phyloP scores from a whole-genome alignment of 1,284 basidiomycete species.

The Pseudozyma thailandica region DNA sequence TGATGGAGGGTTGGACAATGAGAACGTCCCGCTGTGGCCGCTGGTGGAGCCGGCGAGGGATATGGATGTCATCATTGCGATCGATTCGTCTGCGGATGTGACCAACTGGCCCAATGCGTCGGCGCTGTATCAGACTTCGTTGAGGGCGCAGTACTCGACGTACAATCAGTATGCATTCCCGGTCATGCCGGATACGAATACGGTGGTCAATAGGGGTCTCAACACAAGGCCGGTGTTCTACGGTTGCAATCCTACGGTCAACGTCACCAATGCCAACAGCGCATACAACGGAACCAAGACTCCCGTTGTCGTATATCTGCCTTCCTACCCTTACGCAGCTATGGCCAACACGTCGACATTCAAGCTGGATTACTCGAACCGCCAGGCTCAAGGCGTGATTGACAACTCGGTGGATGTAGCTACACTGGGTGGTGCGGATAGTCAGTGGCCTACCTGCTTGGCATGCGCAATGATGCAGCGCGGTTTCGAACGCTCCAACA shows the following conservation, averaged over 20 bases:
- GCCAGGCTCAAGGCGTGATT: slow-evolving; percentile 52
- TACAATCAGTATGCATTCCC: slow-evolving; percentile 68
- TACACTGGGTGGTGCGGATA: slow-evolving; percentile 54
- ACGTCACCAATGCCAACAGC: slow-evolving; percentile 53
- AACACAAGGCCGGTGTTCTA: slow-evolving; percentile 80
- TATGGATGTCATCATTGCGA: slow-evolving; percentile 77
- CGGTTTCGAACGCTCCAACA: slow-evolving; percentile 54
- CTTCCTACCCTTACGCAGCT: slow-evolving; percentile 70
- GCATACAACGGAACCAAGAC: slow-evolving; percentile 64
- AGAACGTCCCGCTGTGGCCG: slow-evolving; percentile 77
- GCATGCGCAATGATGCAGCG: slow-evolving; percentile 60
- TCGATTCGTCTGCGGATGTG: slow-evolving; percentile 75
- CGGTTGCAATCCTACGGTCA: slow-evolving; percentile 73
- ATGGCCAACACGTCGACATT: slow-evolving; percentile 59
- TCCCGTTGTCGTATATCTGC: slow-evolving; percentile 70
- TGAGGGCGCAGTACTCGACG: slow-evolving; percentile 31
- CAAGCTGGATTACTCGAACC: slow-evolving; percentile 67
- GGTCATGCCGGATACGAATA: slow-evolving; percentile 70
- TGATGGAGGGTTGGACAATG: slow-evolving; percentile 60
- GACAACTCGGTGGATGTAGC: slow-evolving; percentile 63
- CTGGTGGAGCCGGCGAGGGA: slow-evolving; percentile 75
- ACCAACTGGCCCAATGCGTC: slow-evolving; percentile 76
- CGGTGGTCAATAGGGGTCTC: slow-evolving; percentile 75
- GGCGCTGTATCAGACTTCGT: slow-evolving; percentile 68
- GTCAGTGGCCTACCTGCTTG: slow-evolving; percentile 58